Percentiles rank a stretch among this genome's conserved stretches.
These are phyloP conservation scores for Botrytis fragariae DNA, from an alignment of 2,329 filamentous ascomycete species.

Conservation along the genomic window DNA sequence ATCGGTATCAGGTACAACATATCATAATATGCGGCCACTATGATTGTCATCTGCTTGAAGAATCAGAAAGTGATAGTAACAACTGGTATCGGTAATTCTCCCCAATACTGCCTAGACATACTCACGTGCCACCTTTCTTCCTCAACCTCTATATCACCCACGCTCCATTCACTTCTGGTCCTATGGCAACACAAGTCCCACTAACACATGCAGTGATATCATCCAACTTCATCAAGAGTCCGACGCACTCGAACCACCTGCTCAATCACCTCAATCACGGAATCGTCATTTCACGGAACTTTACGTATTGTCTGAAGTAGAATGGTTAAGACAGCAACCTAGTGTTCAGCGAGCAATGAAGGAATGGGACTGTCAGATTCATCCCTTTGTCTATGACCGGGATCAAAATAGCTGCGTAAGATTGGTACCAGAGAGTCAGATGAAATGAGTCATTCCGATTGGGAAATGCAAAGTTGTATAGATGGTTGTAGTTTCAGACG, in stretches of 20 bases:
- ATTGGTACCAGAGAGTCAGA: constrained; percentile 38
- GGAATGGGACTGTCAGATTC: constrained; percentile 58
- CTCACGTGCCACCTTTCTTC: not conserved
- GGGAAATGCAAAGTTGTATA: not conserved
- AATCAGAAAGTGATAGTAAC: constrained; percentile 47
- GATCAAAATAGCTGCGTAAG: constrained; percentile 53
- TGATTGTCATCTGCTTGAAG: constrained; percentile 52
- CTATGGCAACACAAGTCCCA: not conserved
- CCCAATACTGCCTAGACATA: constrained; percentile 20
- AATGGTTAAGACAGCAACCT: constrained; percentile 55
- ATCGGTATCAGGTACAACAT: constrained; percentile 47
- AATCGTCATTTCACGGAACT: constrained; percentile 57
- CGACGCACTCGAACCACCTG: constrained; percentile 10
- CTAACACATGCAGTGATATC: constrained; percentile 26
- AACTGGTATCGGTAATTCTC: constrained; percentile 50
- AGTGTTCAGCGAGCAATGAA: constrained; percentile 58
- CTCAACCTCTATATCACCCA: not conserved
- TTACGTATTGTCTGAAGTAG: constrained; percentile 58
- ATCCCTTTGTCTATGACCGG: constrained; percentile 63
- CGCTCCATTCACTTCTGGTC: not conserved
- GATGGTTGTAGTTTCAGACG: not conserved
- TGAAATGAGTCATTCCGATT: constrained; percentile 38
- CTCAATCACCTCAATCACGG: constrained; percentile 40
- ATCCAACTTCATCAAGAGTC: constrained; percentile 28
- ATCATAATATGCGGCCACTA: constrained; percentile 56